phyloP scores from a whole-genome alignment of 176 grass and related monocot species.

The Aegilops longissima region DNA sequence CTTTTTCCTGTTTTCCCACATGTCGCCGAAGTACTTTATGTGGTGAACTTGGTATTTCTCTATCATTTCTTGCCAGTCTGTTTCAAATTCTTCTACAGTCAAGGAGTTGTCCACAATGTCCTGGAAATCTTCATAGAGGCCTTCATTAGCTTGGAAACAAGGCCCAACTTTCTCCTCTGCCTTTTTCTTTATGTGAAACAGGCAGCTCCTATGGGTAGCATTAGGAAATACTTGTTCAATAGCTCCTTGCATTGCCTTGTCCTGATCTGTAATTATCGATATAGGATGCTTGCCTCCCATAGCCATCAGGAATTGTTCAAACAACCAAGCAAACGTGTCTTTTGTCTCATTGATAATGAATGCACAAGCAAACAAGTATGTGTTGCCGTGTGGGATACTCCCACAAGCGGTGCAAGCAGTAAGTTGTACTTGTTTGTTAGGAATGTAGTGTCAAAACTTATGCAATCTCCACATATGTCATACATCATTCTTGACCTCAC shows the following conservation, averaged over 20 bases:
- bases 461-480: no score
- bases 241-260: neutral
- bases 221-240: neutral
- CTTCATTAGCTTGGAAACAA: neutral
- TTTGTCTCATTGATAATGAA: no score
- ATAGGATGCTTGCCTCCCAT: no score
- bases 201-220: neutral
- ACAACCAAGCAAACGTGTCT: no score
- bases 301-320: no score
- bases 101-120: neutral
- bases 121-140: neutral
- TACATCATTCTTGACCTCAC: no score
- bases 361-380: no score
- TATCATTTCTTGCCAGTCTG: neutral
- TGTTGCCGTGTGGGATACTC: no score
- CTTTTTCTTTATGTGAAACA: neutral
- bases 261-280: neutral
- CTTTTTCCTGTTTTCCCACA: neutral
- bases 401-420: no score
- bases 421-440: no score
- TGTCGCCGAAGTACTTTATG: neutral
- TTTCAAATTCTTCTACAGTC: neutral
- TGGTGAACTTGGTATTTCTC: neutral
- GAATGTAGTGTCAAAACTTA: no score
- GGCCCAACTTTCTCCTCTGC: neutral